Conservation (phyloP, 768 basidiomycete species). For the Gymnopilus junonius region DNA sequence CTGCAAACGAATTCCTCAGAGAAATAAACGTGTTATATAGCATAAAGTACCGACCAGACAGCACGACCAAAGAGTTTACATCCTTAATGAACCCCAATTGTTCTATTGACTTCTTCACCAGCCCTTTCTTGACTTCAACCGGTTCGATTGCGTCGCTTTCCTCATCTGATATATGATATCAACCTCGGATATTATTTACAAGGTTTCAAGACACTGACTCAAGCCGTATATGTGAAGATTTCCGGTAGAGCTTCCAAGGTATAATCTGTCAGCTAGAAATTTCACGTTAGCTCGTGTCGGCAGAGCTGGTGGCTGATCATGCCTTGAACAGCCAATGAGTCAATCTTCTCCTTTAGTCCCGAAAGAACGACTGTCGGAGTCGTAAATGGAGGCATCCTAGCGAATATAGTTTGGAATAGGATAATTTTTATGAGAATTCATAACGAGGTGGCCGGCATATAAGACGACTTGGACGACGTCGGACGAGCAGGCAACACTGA, state of each 20-base stretch:
- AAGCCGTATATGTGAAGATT: constrained; percentile 39
- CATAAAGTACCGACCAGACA: constrained; percentile 68
- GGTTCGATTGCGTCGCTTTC: constrained; percentile 43
- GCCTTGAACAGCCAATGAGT: constrained; percentile 52
- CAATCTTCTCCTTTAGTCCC: constrained; percentile 54
- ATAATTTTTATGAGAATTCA: background rate
- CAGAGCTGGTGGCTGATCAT: background rate
- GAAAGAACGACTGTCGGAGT: constrained; percentile 37
- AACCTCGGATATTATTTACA: background rate
- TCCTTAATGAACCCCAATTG: constrained; percentile 87
- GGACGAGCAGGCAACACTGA: background rate
- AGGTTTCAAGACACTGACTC: constrained; percentile 15
- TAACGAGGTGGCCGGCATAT: background rate
- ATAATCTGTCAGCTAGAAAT: constrained; percentile 47
- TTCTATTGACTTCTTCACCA: constrained; percentile 78
- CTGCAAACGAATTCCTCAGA: constrained; percentile 42
- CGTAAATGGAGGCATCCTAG: constrained; percentile 41
- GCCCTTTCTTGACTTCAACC: constrained; percentile 67
- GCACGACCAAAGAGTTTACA: constrained; percentile 80
- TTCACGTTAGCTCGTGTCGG: background rate
- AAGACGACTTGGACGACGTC: background rate
- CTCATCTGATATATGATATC: constrained; percentile 25
- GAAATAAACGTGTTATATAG: background rate
- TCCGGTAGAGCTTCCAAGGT: constrained; percentile 40
- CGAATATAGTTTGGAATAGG: background rate